Evolutionary conservation across 306 rosid species (phyloP).

Genomic region (Cicer judaicum): DNA sequence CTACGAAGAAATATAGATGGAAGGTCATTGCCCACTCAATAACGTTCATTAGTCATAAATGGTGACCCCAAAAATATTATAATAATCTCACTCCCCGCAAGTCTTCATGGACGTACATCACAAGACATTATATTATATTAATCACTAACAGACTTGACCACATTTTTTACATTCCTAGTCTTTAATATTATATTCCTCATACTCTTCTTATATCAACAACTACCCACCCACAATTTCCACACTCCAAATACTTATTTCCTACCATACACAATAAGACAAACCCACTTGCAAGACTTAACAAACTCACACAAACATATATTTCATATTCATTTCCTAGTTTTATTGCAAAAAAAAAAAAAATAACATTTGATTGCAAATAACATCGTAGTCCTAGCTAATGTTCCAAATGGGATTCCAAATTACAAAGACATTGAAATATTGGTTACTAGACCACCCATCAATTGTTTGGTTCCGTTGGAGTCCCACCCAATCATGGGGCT

Average conservation of each 20-base stretch:
- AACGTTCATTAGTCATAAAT: neutral
- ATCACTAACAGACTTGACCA: neutral
- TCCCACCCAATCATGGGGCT: slow-evolving; percentile 62
- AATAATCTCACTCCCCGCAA: neutral
- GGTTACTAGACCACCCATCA: slow-evolving; percentile 59
- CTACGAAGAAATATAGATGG: neutral
- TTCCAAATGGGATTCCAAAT: slow-evolving; percentile 14
- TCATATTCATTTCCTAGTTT: neutral
- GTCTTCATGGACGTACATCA: neutral
- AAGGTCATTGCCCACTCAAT: neutral
- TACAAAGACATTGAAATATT: slow-evolving; percentile 39
- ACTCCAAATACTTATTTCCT: neutral
- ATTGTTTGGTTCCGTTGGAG: slow-evolving; percentile 67
- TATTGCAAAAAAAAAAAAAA: neutral
- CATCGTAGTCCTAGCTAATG: neutral
- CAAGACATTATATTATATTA: neutral
- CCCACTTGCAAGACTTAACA: neutral
- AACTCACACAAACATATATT: neutral
- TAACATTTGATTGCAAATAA: neutral
- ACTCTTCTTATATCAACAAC: neutral
- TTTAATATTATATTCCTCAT: neutral
- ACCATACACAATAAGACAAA: neutral
- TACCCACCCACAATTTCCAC: neutral
- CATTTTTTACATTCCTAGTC: neutral
- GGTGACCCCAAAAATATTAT: neutral